Percentiles rank a stretch among this genome's conserved stretches.
Evolutionary conservation across 2,329 filamentous ascomycete genomes (phyloP).

Genomic region (Septoria petroselini): DNA sequence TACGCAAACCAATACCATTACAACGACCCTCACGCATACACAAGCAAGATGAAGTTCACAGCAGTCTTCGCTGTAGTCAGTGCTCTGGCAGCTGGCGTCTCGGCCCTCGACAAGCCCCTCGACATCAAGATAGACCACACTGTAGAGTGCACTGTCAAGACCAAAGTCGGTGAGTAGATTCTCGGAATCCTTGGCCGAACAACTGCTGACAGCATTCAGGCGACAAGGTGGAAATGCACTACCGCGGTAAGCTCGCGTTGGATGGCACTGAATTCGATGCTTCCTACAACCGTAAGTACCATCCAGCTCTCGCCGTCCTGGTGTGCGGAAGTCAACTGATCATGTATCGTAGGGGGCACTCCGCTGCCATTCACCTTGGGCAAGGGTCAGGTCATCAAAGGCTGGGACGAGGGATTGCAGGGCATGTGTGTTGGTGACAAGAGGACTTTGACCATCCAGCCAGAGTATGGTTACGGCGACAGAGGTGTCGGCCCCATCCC

Average conservation of each 20-base stretch:
- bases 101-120: conserved; percentile 54
- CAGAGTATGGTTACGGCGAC: conserved; percentile 74
- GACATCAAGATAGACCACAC: conserved; percentile 72
- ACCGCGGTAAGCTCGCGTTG: conserved; percentile 72
- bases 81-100: conserved; percentile 50
- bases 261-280: conserved; percentile 56
- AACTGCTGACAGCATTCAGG: conserved; percentile 44
- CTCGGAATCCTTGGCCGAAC: conserved; percentile 1
- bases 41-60: conserved; percentile 47
- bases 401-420: conserved; percentile 87
- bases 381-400: conserved; percentile 85
- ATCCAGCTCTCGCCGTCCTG: too few species aligned
- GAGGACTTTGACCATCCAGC: conserved; percentile 83
- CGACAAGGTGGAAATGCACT: conserved; percentile 82
- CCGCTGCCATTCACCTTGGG: conserved; percentile 82
- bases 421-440: conserved; percentile 98
- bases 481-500: conserved; percentile 82
- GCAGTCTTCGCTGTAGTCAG: conserved; percentile 45
- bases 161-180: conserved; percentile 40
- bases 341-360: conserved; percentile 41
- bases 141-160: conserved; percentile 67
- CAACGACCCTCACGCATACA: too few species aligned
- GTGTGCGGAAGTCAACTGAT: too few species aligned
- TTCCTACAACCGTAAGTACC: conserved; percentile 64
- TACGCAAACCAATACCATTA: background rate